These are phyloP conservation scores for Gracilaria gracilis DNA, from an alignment of 23 red algal species.

Conservation along the genomic window DNA sequence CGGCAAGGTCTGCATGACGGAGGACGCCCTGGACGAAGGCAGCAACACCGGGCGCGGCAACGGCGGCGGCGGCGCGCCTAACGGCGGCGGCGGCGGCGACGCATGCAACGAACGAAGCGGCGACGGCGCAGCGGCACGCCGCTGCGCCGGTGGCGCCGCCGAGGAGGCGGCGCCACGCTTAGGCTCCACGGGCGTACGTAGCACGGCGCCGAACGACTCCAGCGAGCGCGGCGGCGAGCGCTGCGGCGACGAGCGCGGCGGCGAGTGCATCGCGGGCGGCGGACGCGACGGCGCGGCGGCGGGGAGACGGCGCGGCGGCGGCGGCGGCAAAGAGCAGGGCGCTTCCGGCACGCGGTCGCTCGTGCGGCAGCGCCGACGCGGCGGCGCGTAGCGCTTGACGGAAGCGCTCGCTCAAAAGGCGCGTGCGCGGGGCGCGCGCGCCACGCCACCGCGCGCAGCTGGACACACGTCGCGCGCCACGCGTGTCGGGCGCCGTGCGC, in stretches of 20 bases:
- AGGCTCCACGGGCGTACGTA: constrained; percentile 22
- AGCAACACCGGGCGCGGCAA: constrained; percentile 32
- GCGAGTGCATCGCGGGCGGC: constrained; percentile 12
- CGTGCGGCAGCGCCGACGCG: not conserved
- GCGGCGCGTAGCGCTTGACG: not conserved
- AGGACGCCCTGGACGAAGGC: constrained; percentile 15
- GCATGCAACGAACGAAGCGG: constrained; percentile 4
- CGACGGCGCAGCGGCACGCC: not conserved
- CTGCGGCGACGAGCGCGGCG: constrained; percentile 33
- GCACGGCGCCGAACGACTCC: not conserved
- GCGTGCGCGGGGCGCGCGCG: not conserved
- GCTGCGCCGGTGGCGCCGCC: not conserved
- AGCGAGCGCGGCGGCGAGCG: constrained; percentile 4
- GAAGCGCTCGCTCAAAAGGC: not conserved
- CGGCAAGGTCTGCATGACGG: constrained; percentile 54
- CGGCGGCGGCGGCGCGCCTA: constrained; percentile 7
- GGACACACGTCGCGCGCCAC: constrained; percentile 22
- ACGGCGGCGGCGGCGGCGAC: constrained; percentile 14
- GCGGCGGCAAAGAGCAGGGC: not conserved
- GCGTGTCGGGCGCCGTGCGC: not conserved
- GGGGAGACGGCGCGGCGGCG: not conserved
- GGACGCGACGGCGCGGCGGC: not conserved
- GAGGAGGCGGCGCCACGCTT: not conserved
- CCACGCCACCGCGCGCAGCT: constrained; percentile 1
- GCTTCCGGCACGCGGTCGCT: not conserved